These are phyloP conservation scores for Arthrinium puccinioides DNA, from an alignment of 2,329 filamentous ascomycete species.

Conservation along the genomic window DNA sequence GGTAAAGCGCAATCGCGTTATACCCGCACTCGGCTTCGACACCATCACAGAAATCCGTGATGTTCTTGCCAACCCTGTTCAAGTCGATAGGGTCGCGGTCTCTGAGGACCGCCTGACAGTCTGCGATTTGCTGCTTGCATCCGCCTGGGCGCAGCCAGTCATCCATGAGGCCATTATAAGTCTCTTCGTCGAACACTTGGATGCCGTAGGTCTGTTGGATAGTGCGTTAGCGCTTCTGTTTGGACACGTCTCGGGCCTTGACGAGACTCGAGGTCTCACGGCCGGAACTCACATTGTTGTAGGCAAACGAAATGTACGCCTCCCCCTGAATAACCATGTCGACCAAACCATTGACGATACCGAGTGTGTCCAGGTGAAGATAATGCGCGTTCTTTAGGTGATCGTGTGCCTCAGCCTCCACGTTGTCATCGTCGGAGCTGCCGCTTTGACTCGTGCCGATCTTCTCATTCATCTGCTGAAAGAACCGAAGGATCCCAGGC, in stretches of 20 bases:
- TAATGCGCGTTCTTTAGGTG: conserved; percentile 18
- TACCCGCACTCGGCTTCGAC: not conserved
- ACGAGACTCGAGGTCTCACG: not conserved
- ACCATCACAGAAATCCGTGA: not conserved
- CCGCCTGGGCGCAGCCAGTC: conserved; percentile 4
- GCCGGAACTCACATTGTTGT: conserved; percentile 33
- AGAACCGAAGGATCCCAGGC: conserved; percentile 21
- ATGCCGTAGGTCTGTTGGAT: conserved; percentile 6
- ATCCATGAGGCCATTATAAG: conserved; percentile 1
- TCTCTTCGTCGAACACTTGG: conserved; percentile 5
- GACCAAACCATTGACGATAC: conserved; percentile 51
- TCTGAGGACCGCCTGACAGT: conserved; percentile 6
- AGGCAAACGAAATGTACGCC: conserved; percentile 33
- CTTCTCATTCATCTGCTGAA: conserved; percentile 23
- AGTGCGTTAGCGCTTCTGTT: no score
- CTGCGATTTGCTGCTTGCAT: conserved; percentile 2
- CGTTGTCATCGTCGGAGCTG: conserved; percentile 20
- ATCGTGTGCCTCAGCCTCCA: no score
- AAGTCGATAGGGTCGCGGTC: not conserved
- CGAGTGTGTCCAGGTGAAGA: conserved; percentile 31
- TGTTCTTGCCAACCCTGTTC: no score
- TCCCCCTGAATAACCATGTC: conserved; percentile 37
- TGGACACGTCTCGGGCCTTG: no score
- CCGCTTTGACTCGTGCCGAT: conserved; percentile 23
- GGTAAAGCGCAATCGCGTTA: not conserved